phyloP scores from a whole-genome alignment of 2,329 filamentous ascomycete species.

The Clonostachys sp. region DNA sequence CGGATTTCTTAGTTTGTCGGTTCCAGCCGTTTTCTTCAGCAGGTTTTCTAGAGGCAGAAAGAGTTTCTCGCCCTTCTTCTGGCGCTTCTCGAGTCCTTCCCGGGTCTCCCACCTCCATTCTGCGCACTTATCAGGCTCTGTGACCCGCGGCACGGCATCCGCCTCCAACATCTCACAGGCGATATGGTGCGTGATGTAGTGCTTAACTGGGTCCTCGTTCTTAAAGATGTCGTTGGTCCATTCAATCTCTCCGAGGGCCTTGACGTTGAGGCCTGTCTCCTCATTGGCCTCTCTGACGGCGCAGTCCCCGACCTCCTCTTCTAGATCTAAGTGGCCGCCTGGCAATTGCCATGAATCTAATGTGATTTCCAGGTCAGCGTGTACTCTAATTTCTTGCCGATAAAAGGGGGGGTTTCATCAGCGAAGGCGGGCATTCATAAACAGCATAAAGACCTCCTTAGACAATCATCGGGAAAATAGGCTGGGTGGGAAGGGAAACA shows the following conservation, averaged over 20 bases:
- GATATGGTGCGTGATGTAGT: constrained; percentile 74
- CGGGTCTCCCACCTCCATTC: constrained; percentile 44
- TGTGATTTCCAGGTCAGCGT: not conserved
- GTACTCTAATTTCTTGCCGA: not conserved
- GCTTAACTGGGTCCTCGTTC: constrained; percentile 42
- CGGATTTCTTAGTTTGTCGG: constrained; percentile 10
- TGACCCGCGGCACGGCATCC: constrained; percentile 31
- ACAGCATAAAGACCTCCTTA: no score
- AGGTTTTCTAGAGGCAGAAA: constrained; percentile 26
- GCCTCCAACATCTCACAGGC: constrained; percentile 42
- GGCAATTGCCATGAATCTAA: constrained; percentile 60
- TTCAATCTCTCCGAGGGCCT: constrained; percentile 42
- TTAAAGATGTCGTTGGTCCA: constrained; percentile 65
- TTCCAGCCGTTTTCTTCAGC: constrained; percentile 12
- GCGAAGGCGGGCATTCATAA: no score
- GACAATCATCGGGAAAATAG: no score
- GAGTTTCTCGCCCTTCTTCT: constrained; percentile 12
- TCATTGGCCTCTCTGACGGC: constrained; percentile 65
- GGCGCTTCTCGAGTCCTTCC: constrained; percentile 30
- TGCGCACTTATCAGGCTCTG: constrained; percentile 46
- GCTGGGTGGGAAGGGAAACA: no score
- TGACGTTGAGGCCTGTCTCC: constrained; percentile 62
- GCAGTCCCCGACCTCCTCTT: constrained; percentile 58
- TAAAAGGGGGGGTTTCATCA: no score
- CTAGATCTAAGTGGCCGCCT: constrained; percentile 70